Conservation (phyloP, 768 basidiomycete genomes). For the Kwoniella bestiolae region DNA sequence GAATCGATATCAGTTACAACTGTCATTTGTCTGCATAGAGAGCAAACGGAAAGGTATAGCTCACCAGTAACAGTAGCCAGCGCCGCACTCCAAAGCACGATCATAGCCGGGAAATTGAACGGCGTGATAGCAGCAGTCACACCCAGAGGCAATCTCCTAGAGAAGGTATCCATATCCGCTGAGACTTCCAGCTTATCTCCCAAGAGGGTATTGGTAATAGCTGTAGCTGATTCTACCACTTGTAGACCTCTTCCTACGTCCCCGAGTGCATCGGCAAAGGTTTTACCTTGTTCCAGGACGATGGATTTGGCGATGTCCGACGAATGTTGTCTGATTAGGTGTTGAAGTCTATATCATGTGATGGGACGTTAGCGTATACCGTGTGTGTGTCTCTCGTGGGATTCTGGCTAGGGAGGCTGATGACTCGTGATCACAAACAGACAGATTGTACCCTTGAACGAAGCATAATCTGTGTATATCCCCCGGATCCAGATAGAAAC, state of each 20-base stretch:
- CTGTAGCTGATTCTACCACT: slow-evolving; percentile 65
- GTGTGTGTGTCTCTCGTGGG: background rate
- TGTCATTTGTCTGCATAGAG: background rate
- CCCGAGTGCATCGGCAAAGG: slow-evolving; percentile 88
- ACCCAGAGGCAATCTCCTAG: slow-evolving; percentile 80
- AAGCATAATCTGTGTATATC: background rate
- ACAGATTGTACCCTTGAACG: background rate
- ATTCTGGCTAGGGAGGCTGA: too few relatives aligned
- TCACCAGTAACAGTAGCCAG: slow-evolving; percentile 55
- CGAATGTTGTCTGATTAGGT: slow-evolving; percentile 79
- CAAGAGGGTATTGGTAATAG: slow-evolving; percentile 79
- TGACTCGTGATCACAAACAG: too few relatives aligned
- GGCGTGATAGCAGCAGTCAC: slow-evolving; percentile 75
- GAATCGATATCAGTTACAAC: slow-evolving; percentile 1
- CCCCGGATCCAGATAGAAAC: background rate
- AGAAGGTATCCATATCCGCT: slow-evolving; percentile 91
- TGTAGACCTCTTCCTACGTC: slow-evolving; percentile 92
- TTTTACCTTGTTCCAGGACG: slow-evolving; percentile 95
- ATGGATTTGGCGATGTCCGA: slow-evolving; percentile 87
- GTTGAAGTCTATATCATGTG: slow-evolving; percentile 69
- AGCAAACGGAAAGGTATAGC: background rate
- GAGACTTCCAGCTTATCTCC: slow-evolving; percentile 91
- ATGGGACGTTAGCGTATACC: background rate
- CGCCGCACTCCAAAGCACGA: slow-evolving; percentile 89
- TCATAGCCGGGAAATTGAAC: slow-evolving; percentile 62